A percentile compares a stretch with the other conserved stretches of the same genome.
Evolutionary conservation across 2,329 filamentous ascomycete genomes (phyloP).

Genomic region (Gaeumannomyces tritici): DNA sequence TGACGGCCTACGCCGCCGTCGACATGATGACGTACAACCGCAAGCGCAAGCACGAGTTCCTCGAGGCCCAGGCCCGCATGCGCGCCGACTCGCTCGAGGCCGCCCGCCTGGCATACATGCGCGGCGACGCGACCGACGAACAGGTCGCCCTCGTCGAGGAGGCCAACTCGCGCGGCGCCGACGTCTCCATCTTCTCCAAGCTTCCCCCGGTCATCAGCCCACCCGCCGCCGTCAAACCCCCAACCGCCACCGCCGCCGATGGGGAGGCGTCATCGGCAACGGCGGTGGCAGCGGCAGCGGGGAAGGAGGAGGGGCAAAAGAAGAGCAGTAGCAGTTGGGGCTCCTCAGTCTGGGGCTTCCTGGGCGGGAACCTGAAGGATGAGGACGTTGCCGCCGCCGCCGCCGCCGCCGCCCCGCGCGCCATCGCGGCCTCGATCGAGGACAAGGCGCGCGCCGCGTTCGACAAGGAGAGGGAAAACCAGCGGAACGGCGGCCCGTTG

Average conservation of each 20-base stretch:
- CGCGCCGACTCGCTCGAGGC: constrained; percentile 44
- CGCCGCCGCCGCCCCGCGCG: constrained; percentile 17
- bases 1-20: constrained; percentile 49
- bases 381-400: constrained; percentile 14
- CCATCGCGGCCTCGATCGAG: constrained; percentile 21
- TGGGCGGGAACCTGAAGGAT: constrained; percentile 27
- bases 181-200: constrained; percentile 22
- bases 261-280: background rate
- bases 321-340: constrained; percentile 7
- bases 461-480: constrained; percentile 39
- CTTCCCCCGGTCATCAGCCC: constrained; percentile 41
- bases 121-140: constrained; percentile 44
- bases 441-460: constrained; percentile 33
- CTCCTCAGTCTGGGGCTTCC: constrained; percentile 18
- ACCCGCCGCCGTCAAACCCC: constrained; percentile 17
- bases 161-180: constrained; percentile 37
- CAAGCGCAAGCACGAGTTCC: constrained; percentile 48
- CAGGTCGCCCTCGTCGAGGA: constrained; percentile 49
- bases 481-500: constrained; percentile 38
- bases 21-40: constrained; percentile 55
- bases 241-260: too few relatives aligned
- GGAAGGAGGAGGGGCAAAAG: constrained; percentile 6
- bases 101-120: constrained; percentile 51
- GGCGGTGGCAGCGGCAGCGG: background rate
- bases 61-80: constrained; percentile 43